Evolutionary conservation across 108 stramenopile species (phyloP), one percentile per base, ranked within the genome.

Genomic region (Cylindrotheca fusiformis): DNA sequence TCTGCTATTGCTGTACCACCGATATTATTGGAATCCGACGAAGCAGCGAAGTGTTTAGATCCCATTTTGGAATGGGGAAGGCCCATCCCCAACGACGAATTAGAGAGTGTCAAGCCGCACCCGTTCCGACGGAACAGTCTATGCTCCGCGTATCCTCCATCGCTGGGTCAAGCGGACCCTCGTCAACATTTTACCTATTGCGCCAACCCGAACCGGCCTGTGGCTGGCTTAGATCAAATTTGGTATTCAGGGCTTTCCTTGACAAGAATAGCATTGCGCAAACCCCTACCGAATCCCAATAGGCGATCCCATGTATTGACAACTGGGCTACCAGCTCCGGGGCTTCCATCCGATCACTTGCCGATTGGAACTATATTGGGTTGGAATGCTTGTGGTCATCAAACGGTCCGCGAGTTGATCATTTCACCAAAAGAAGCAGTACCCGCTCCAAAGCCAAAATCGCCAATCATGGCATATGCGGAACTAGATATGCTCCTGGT

Each of bases 11-110:
- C 60, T 2, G 24, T 79, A 19, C 78, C 78, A 4, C 66, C 64
- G 17, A 60, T 71, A 0, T 26, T 79, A 20, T 53, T 79, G 19
- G 78, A 75, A 58, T 61, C 69, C 21, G 60, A 53, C 19, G 78
- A 75, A 57, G 69, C 78, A 0, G 57, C 60, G 0, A 70, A 79
- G 41, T 56, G 56, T 22, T 52, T 76, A 22, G 60, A 69, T 27
- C 78, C 78, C n/a, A 74, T 79, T 6, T 52, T 76, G 25, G 78
- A 79, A 56, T 79, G 78, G 78, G 78, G 78, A 0, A 44, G 59
- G n/a, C 65, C 72, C 4, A 8, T 79, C 1, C 74, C 78, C 3
- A 65, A 76, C n/a, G 78, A 75, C n/a, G 55, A 53, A 28, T 47
- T 79, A 0, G 65, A 66, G 6, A 57, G 72, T 29, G 60, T 79